Base-by-base conservation (phyloP, 306 rosid genomes). In the Vicia sativa region DNA sequence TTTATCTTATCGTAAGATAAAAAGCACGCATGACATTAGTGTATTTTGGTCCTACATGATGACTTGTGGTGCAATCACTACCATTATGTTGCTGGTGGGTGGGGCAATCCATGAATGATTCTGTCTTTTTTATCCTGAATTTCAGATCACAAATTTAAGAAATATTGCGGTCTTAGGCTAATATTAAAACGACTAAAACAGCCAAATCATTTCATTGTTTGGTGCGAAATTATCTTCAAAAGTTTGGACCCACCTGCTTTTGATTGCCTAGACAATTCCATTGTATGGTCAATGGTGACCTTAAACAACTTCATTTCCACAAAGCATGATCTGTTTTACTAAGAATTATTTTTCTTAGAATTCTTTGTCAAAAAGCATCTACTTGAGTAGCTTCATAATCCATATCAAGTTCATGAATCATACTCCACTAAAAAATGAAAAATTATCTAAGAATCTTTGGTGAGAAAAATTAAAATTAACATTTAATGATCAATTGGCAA, bases 341-440 rank as follows among this genome's bases (percentile, higher is more conserved):
- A 55, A 73, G 81, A 55, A 69, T 81, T 66, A 78, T 79, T 79
- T 66, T 54, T 68, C 11, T 58, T 57, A 64, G 77, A 41, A 65
- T 73, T 66, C 76, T 80, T 81, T 83, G 87, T 85, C 90, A 83
- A 75, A 85, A 89, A 62, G 77, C 25, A 78, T 65, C 75, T 71
- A 46, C 78, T 81, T 46, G 46, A 54, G 78, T 84, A 73, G 67
- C 77, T 62, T 48, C 80, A 74, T 78, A 57, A 65, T 76, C 55
- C 78, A 72, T 61, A 44, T 77, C 72, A 58, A 72, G 75, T 62
- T 52, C 50, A n/a, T n/a, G n/a, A n/a, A n/a, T n/a, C n/a, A 78
- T 46, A 45, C 56, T 48, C 59, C 76, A 66, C 76, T 62, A 42
- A 57, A 19, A 65, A 58, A 46, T 76, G n/a, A 66, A 65, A 64